A percentile compares a stretch with the other conserved stretches of the same genome.
Conservation (phyloP, 495 filamentous ascomycete genomes). For the Staphylotrichum tortipilum region DNA sequence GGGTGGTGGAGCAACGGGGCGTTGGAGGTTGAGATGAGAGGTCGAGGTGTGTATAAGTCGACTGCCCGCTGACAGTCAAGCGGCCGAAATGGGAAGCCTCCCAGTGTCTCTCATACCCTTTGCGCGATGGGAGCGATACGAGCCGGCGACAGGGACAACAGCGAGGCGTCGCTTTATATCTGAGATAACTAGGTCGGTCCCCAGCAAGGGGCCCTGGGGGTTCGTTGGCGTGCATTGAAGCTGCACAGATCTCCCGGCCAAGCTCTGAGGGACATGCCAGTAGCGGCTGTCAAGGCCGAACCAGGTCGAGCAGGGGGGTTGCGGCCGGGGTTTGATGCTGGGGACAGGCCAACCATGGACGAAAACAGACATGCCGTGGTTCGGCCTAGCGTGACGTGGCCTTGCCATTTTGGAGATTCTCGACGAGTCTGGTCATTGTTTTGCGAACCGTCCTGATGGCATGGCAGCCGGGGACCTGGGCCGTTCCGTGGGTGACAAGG, state of each 20-base stretch:
- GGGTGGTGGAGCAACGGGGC: no score
- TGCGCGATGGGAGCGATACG: no score
- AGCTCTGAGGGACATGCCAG: conserved; percentile 14
- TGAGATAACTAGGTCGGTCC: neutral
- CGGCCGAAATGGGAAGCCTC: conserved; percentile 1
- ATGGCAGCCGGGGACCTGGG: no score
- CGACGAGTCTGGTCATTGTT: neutral
- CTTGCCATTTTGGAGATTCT: neutral
- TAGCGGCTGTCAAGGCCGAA: conserved; percentile 14
- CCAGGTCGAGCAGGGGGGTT: conserved; percentile 10
- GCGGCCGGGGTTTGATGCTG: neutral
- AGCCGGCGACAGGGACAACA: no score
- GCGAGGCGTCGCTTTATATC: conserved; percentile 7
- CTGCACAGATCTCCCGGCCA: conserved; percentile 11
- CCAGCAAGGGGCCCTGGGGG: neutral
- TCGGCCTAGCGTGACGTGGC: neutral
- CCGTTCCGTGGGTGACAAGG: no score
- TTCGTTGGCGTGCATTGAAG: neutral
- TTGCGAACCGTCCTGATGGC: no score
- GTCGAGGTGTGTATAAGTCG: neutral
- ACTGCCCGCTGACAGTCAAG: conserved; percentile 26
- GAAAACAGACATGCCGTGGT: neutral
- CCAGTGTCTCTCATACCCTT: neutral
- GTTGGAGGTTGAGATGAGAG: no score
- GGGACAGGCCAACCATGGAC: no score